Base-by-base conservation (phyloP, 177 flowering plant genomes). In the Telopea speciosissima region DNA sequence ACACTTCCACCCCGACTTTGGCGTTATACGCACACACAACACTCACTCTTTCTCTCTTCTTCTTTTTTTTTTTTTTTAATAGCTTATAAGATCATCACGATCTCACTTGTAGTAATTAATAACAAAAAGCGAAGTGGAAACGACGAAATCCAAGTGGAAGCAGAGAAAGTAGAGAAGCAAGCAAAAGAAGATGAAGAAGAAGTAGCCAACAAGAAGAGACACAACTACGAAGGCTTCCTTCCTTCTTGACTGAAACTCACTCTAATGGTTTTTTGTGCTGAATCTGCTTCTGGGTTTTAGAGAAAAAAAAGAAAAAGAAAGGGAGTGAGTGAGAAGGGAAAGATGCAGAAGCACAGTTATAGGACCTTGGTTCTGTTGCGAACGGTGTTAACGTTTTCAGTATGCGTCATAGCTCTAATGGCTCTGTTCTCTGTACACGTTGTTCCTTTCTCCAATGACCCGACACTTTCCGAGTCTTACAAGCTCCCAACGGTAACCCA, bases 361-460 rank as follows among this genome's bases (percentile, higher is more conserved):
- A 78, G 72, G 24, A 66, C 70, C 21, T 60, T 88, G 76, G 75
- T 54, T 11, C 5, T 83, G 44, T 62, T 86, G 70, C 67, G 94
- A 77, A 81, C 70, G 79, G 7, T 86, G 81, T 76, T 93, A 68
- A 79, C 81, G 28, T 88, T 72, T 74, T 90, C 90, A 74, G 78
- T 89, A 42, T 72, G 88, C 61, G 66, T 72, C 5, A 85, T 93
- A 24, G 84, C 90, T 3, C 66, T 90, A 8, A 54, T 84, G 40
- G 86, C 90, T 24, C 81, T 91, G 62, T 70, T 93, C n/a, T 87
- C 88, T 56, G 89, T 87, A 0, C 85, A 76, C 36, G 66, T 81
- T 21, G 79, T 87, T 66, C 86, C 78, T 78, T 78, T 81, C 31
- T 82, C 87, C 17, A 75, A 77, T 65, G 78, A 81, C 14, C 79